Evolutionary conservation across 176 grass and related monocot species (phyloP), one percentile per base, ranked within the genome.

Genomic region (Triticum timopheevii): DNA sequence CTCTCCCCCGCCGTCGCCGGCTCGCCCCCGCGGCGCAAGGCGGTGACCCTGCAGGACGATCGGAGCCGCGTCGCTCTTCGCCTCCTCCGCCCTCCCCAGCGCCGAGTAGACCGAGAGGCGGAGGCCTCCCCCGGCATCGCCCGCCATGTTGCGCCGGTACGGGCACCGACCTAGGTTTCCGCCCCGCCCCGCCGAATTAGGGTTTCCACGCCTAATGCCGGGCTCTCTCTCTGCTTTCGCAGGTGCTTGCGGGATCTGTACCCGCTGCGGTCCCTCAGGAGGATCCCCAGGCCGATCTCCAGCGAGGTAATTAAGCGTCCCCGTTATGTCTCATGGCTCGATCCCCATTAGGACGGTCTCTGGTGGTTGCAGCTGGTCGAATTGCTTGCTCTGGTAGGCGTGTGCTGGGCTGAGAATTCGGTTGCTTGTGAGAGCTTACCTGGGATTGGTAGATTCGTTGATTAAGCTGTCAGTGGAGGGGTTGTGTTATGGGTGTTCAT

Each of bases 191-290:
- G 10, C 13, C 77, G 0, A 56, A 33, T 63, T 88, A 82, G 77
- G 90, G 70, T 35, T 91, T 28, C 54, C 23, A 28, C 17, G 86
- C 39, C 82, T 88, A 81, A 91, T 91, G 39, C 40, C 80, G 25
- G 25, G 25, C 25, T 25, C 50, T 65, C 10, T 56, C 9, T 69
- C 30, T 42, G 9, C 30, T 25, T 1, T 30, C 27, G 80, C 89
- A 99, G 97, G 92, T 96, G 89, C 87, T 24, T 91, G 80, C 76
- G 90, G 80, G 92, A 94, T 94, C 82, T 99, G 77, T 86, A 73
- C 72, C 65, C 83, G 10, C 88, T 77, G 75, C 90, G 77, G 80
- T 68, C 90, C 79, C 72, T 93, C 56, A 31, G 63, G 62, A 90
- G 87, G 83, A 86, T 86, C 27, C 88, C 88, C 73, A 90, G 89